phyloP scores from a whole-genome alignment of 352 stramenopile species.

The Globisporangium nodosum region DNA sequence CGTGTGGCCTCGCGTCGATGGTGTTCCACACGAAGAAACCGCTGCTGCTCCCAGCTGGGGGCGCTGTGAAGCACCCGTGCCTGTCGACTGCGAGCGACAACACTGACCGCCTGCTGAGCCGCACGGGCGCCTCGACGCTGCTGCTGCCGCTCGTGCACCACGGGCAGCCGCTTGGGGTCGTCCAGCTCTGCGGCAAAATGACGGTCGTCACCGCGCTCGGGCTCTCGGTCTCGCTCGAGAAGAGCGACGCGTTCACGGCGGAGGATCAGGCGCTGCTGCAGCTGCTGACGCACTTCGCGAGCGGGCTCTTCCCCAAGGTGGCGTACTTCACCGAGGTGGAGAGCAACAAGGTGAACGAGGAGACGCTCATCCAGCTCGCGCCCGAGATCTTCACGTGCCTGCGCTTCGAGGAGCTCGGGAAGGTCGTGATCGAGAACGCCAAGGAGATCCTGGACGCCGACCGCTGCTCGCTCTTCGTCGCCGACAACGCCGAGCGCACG shows the following conservation, averaged over 20 bases:
- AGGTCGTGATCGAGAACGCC: conserved; percentile 72
- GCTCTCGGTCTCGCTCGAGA: conserved; percentile 55
- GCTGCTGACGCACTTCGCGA: conserved; percentile 51
- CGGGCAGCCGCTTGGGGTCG: conserved; percentile 30
- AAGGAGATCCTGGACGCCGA: conserved; percentile 72
- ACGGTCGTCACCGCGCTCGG: conserved; percentile 51
- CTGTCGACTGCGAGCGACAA: conserved; percentile 51
- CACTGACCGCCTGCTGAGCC: conserved; percentile 48
- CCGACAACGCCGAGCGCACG: conserved; percentile 39
- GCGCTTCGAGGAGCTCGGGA: conserved; percentile 72
- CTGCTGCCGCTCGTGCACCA: conserved; percentile 46
- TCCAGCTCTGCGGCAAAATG: conserved; percentile 65
- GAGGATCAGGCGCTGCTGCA: conserved; percentile 55
- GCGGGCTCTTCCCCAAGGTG: conserved; percentile 61
- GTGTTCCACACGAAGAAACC: conserved; percentile 65
- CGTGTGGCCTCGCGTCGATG: conserved; percentile 55
- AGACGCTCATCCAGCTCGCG: conserved; percentile 64
- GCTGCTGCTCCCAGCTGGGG: conserved; percentile 45
- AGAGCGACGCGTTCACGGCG: conserved; percentile 43
- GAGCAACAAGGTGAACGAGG: conserved; percentile 79
- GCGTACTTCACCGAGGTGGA: conserved; percentile 76
- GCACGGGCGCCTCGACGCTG: conserved; percentile 55
- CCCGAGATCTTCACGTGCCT: conserved; percentile 78
- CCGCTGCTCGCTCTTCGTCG: conserved; percentile 70
- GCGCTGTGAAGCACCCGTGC: conserved; percentile 38